Evolutionary conservation across 73 alveolate genomes (phyloP).

Genomic region (Symbiodinium natans): DNA sequence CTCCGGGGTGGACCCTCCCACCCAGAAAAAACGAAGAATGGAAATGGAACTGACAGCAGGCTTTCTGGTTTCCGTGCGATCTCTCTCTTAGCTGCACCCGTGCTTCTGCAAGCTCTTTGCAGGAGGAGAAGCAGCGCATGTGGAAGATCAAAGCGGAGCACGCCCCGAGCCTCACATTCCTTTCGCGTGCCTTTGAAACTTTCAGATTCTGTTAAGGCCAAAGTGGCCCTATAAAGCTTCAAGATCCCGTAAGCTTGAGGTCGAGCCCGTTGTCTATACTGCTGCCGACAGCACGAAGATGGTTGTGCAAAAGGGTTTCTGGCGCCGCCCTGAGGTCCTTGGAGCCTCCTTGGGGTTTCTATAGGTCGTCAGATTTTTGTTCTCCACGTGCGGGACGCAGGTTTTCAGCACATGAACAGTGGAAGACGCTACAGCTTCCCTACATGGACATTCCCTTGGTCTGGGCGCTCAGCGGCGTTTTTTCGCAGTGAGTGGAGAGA

Average conservation of each 20-base stretch:
- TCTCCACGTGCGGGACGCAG: not conserved
- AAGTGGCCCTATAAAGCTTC: not conserved
- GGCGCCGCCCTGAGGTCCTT: not conserved
- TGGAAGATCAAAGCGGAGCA: conserved; percentile 56
- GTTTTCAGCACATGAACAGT: conserved; percentile 75
- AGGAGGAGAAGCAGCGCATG: conserved; percentile 51
- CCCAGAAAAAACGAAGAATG: too few species aligned
- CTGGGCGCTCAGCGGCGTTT: not conserved
- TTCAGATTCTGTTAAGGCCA: not conserved
- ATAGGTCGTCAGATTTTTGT: not conserved
- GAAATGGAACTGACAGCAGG: too few species aligned
- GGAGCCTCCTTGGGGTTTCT: not conserved
- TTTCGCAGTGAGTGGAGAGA: not conserved
- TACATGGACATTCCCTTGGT: conserved; percentile 56
- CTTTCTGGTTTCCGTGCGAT: too few species aligned
- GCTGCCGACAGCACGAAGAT: not conserved
- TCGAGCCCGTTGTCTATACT: not conserved
- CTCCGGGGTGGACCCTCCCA: too few species aligned
- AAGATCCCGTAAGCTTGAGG: not conserved
- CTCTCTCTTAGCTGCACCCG: too few species aligned
- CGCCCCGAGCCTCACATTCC: not conserved
- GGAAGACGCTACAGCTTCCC: conserved; percentile 70
- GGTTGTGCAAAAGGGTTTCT: conserved; percentile 67
- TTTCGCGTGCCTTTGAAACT: not conserved
- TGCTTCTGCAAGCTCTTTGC: not conserved